Conservation (phyloP, 306 rosid genomes). For the Senna tora region DNA sequence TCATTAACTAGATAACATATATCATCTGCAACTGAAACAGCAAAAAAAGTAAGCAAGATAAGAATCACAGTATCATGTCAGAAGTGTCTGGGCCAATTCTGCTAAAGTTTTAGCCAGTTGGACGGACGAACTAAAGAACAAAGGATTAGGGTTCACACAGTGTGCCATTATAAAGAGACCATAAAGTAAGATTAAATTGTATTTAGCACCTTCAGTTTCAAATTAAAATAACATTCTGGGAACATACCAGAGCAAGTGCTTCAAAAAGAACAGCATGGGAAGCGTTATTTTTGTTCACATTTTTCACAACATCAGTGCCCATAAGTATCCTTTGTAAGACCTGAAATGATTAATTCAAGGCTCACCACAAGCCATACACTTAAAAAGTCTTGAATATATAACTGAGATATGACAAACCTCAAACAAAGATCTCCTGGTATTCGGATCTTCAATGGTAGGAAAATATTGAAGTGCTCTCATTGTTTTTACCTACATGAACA, state of each 20-base stretch:
- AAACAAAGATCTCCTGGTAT: slow-evolving; percentile 93
- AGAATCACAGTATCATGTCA: background rate
- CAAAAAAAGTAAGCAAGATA: slow-evolving; percentile 19
- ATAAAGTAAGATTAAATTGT: slow-evolving; percentile 17
- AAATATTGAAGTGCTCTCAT: slow-evolving; percentile 98
- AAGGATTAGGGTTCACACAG: slow-evolving; percentile 15
- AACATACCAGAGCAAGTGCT: slow-evolving; percentile 97
- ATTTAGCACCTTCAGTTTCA: slow-evolving; percentile 6
- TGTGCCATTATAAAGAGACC: slow-evolving; percentile 10
- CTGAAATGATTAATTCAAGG: slow-evolving; percentile 58
- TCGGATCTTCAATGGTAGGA: slow-evolving; percentile 97
- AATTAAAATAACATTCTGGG: background rate
- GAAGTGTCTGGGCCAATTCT: background rate
- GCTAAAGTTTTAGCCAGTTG: slow-evolving; percentile 19
- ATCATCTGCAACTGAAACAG: background rate
- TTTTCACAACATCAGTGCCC: slow-evolving; percentile 99
- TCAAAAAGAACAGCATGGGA: slow-evolving; percentile 99
- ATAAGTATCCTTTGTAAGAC: slow-evolving; percentile 96
- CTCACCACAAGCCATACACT: slow-evolving; percentile 33
- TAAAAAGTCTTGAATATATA: slow-evolving; percentile 1
- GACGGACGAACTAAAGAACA: slow-evolving; percentile 11
- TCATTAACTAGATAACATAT: slow-evolving; percentile 9
- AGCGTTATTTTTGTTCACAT: slow-evolving; percentile 98
- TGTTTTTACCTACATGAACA: slow-evolving; percentile 77
- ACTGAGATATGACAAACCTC: slow-evolving; percentile 65